A percentile compares a stretch with the other conserved stretches of the same genome.
Conservation (phyloP, 257 asterid genomes). For the Nicotiana obtusifolia region DNA sequence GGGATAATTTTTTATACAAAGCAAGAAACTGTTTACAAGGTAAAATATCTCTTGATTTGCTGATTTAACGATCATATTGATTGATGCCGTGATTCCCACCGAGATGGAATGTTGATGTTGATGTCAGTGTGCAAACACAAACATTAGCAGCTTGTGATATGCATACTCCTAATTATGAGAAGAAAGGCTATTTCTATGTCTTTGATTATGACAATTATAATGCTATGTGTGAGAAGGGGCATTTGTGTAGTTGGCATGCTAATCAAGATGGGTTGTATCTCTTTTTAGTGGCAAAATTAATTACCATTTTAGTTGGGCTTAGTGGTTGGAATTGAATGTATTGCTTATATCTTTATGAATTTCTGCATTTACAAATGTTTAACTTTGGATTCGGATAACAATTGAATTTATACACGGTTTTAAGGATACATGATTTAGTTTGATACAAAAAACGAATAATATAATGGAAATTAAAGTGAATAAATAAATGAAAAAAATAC, state of each 20-base stretch:
- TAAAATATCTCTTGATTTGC: too few relatives aligned
- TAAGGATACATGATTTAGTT: too few relatives aligned
- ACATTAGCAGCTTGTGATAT: not conserved
- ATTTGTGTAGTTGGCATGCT: conserved; percentile 8
- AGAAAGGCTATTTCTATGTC: not conserved
- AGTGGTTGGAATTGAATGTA: not conserved
- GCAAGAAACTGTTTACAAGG: too few relatives aligned
- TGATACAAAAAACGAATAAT: too few relatives aligned
- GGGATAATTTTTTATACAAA: too few relatives aligned
- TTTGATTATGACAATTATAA: not conserved
- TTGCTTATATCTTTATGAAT: not conserved
- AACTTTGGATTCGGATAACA: too few relatives aligned
- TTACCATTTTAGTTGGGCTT: not conserved
- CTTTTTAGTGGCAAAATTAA: not conserved
- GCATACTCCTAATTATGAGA: not conserved
- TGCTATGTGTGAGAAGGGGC: not conserved
- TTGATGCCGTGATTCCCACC: too few relatives aligned
- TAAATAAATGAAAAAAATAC: too few relatives aligned
- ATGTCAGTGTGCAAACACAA: not conserved
- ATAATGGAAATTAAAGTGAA: too few relatives aligned
- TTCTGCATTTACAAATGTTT: too few relatives aligned
- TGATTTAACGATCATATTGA: too few relatives aligned
- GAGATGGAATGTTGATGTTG: not conserved
- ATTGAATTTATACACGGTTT: too few relatives aligned
- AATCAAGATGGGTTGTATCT: not conserved